These are phyloP conservation scores for Ganoderma meredithae DNA, from an alignment of 1,284 basidiomycete genomes.

Conservation along the genomic window DNA sequence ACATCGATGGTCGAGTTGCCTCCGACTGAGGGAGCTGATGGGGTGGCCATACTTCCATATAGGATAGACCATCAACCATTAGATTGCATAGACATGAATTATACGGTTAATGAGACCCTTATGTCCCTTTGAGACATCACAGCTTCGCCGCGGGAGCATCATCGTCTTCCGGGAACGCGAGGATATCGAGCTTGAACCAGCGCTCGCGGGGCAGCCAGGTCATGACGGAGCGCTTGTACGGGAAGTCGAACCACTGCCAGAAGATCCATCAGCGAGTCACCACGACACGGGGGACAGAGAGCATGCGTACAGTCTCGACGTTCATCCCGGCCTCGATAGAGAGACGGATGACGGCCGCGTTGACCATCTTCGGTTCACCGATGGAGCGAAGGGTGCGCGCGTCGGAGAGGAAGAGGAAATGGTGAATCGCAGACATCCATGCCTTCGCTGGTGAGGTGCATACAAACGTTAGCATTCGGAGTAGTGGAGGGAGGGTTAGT, in stretches of 20 bases:
- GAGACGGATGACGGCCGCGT: slow-evolving; percentile 44
- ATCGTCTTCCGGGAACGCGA: slow-evolving; percentile 28
- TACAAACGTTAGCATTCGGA: neutral
- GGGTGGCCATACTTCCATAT: neutral
- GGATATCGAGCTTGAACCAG: slow-evolving; percentile 42
- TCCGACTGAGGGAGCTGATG: neutral
- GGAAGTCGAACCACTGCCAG: slow-evolving; percentile 44
- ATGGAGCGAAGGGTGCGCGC: slow-evolving; percentile 53
- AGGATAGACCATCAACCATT: neutral
- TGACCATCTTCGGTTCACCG: slow-evolving; percentile 54
- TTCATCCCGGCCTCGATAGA: slow-evolving; percentile 33
- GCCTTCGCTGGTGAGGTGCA: slow-evolving; percentile 44
- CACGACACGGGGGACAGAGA: neutral
- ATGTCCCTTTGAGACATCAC: neutral
- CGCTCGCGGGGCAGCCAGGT: slow-evolving; percentile 39
- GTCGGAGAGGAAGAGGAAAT: slow-evolving; percentile 58
- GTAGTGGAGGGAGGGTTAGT: no score
- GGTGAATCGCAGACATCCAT: slow-evolving; percentile 54
- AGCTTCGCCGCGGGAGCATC: slow-evolving; percentile 11
- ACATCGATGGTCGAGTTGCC: neutral
- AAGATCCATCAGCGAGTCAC: slow-evolving; percentile 13
- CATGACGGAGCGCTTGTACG: slow-evolving; percentile 44
- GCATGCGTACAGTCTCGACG: slow-evolving; percentile 29
- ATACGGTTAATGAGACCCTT: neutral
- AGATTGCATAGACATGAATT: no score